phyloP scores from a whole-genome alignment of 441 rosid genomes.

The Raphanus hybrid region DNA sequence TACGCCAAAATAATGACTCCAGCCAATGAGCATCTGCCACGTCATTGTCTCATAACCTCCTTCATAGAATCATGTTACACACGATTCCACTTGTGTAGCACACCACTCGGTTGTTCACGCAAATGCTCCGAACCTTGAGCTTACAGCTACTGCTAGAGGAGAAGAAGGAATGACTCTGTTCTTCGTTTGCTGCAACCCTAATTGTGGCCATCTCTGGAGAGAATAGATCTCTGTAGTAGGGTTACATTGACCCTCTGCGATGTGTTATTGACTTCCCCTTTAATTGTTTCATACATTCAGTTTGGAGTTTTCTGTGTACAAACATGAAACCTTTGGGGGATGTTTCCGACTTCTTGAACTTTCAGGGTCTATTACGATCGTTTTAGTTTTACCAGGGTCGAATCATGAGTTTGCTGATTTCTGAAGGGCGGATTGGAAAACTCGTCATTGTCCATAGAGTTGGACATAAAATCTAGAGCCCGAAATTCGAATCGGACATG shows the following conservation, averaged over 20 bases:
- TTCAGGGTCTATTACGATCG: conserved; percentile 22
- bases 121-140: neutral
- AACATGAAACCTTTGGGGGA: conserved; percentile 6
- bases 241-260: neutral
- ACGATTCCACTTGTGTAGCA: neutral
- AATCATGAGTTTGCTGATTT: neutral
- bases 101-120: neutral
- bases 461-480: too few species aligned
- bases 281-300: neutral
- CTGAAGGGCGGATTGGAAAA: neutral
- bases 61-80: neutral
- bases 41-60: neutral
- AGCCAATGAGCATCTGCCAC: neutral
- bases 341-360: conserved; percentile 5
- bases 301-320: conserved; percentile 13
- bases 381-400: conserved; percentile 1
- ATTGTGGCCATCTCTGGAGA: conserved; percentile 83
- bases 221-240: conserved; percentile 42
- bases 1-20: neutral
- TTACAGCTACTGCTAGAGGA: conserved; percentile 76
- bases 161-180: conserved; percentile 97
- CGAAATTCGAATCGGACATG: too few species aligned
- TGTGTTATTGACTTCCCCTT: neutral
- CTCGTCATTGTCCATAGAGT: neutral
- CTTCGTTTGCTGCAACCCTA: conserved; percentile 90